Evolutionary conservation across 2,329 filamentous ascomycete genomes (phyloP).

Genomic region (Xylariaceae sp.): DNA sequence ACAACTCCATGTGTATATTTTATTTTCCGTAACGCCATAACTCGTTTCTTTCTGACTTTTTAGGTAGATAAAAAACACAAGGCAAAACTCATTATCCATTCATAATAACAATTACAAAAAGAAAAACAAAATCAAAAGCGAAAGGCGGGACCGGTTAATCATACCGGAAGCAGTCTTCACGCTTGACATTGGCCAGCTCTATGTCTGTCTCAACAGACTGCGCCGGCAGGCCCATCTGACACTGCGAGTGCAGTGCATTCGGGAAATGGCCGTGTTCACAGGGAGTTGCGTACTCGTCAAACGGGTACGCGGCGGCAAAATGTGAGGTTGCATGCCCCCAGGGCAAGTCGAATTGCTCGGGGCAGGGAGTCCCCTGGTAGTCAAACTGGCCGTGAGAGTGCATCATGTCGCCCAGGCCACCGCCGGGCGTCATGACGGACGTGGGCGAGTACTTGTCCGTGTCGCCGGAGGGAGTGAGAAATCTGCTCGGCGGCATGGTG

Average conservation of each 20-base stretch:
- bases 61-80: not conserved
- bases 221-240: conserved; percentile 25
- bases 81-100: not conserved
- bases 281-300: conserved; percentile 34
- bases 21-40: not conserved
- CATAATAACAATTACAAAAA: not conserved
- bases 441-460: conserved; percentile 36
- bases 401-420: conserved; percentile 31
- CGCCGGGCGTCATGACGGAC: conserved; percentile 31
- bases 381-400: conserved; percentile 30
- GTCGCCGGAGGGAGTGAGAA: conserved; percentile 53
- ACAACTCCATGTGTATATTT: not conserved
- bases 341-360: conserved; percentile 26
- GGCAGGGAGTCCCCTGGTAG: conserved; percentile 29
- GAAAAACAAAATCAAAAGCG: not conserved
- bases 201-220: conserved; percentile 27
- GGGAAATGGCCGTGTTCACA: conserved; percentile 24
- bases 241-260: conserved; percentile 28
- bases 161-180: conserved; percentile 37
- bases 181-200: conserved; percentile 33
- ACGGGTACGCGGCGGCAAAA: conserved; percentile 38
- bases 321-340: conserved; percentile 35
- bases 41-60: not conserved
- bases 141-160: conserved; percentile 25
- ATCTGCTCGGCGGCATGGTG: conserved; percentile 32